Evolutionary conservation across 2,329 filamentous ascomycete genomes (phyloP).

Genomic region (Diaporthe sp.): DNA sequence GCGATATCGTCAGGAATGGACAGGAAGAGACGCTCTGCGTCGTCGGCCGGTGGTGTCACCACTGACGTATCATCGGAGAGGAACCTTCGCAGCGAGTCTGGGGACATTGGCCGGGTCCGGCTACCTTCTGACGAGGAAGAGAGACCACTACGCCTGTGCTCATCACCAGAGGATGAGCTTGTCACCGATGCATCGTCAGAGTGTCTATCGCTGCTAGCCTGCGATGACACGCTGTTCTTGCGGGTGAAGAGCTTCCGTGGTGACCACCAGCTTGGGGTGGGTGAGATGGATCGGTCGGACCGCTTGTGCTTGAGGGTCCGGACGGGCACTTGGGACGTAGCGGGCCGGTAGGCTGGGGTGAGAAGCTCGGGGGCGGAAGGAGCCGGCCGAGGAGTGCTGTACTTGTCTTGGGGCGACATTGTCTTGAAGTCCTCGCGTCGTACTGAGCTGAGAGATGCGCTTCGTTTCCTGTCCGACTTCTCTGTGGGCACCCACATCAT

Average conservation of each 20-base stretch:
- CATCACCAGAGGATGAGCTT: slow-evolving; percentile 47
- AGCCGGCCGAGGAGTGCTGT: slow-evolving; percentile 75
- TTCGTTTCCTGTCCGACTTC: slow-evolving; percentile 70
- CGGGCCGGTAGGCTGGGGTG: slow-evolving; percentile 53
- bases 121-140: slow-evolving; percentile 56
- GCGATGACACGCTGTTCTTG: slow-evolving; percentile 52
- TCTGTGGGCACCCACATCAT: slow-evolving; percentile 85
- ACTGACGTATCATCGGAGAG: slow-evolving; percentile 61
- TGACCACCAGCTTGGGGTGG: slow-evolving; percentile 59
- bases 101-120: slow-evolving; percentile 67
- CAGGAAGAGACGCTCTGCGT: slow-evolving; percentile 53
- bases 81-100: slow-evolving; percentile 68
- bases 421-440: slow-evolving; percentile 75
- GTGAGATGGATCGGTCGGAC: slow-evolving; percentile 62
- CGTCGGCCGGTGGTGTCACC: slow-evolving; percentile 49
- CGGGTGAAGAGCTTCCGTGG: slow-evolving; percentile 65
- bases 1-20: slow-evolving; percentile 62
- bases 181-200: slow-evolving; percentile 46
- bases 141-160: slow-evolving; percentile 51
- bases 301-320: slow-evolving; percentile 52
- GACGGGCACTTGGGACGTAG: slow-evolving; percentile 50
- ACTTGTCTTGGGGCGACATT: slow-evolving; percentile 84
- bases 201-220: slow-evolving; percentile 52
- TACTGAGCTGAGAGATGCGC: slow-evolving; percentile 75
- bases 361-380: slow-evolving; percentile 59